These are phyloP conservation scores for Dendrocalamus latiflorus DNA, from an alignment of 202 grass and related monocot species.

Conservation along the genomic window DNA sequence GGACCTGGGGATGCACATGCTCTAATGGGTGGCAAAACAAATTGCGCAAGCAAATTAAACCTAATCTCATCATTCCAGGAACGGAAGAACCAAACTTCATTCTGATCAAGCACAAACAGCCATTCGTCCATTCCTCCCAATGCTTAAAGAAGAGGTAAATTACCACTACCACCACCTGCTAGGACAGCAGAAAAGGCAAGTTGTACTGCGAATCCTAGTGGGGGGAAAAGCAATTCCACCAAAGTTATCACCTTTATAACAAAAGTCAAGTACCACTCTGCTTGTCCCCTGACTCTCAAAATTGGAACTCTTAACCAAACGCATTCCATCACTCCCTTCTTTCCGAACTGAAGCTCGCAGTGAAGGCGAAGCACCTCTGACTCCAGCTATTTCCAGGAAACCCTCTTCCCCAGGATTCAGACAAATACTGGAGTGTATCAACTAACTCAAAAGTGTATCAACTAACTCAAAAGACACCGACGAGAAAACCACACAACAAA, in stretches of 20 bases:
- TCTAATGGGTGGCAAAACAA: neutral
- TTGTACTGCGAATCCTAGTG: slow-evolving; percentile 7
- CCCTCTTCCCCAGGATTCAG: neutral
- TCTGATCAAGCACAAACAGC: neutral
- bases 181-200: neutral
- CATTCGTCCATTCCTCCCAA: neutral
- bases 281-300: slow-evolving; percentile 3
- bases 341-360: neutral
- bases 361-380: neutral
- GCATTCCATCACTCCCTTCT: neutral
- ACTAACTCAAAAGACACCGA: neutral
- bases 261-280: slow-evolving; percentile 19
- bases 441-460: neutral
- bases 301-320: neutral
- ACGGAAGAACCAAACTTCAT: neutral
- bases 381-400: neutral
- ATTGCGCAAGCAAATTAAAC: neutral
- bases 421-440: neutral
- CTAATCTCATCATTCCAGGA: neutral
- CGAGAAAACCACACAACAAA: neutral
- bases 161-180: neutral
- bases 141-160: too few relatives aligned
- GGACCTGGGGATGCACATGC: too few relatives aligned
- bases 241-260: slow-evolving; percentile 23
- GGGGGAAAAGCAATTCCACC: slow-evolving; percentile 29